Percentiles rank a stretch among this genome's conserved stretches.
phyloP scores from a whole-genome alignment of 441 rosid genomes.

The Isatis lusitanica region DNA sequence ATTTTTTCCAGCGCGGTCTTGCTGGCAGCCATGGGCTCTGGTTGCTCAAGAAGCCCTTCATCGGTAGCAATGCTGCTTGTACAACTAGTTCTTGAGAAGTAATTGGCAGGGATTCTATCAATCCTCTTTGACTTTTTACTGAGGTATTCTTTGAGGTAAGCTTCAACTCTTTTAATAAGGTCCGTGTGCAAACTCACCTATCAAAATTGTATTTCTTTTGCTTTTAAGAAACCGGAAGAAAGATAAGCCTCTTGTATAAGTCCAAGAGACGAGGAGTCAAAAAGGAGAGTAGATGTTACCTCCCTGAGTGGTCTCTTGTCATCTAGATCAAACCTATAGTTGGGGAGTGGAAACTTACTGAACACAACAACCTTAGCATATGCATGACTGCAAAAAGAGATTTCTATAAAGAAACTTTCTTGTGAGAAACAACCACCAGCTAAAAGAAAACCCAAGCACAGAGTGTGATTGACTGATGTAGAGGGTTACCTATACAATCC shows the following conservation, averaged over 20 bases:
- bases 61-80: constrained; percentile 56
- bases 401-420: constrained; percentile 19
- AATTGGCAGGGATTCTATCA: constrained; percentile 42
- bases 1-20: constrained; percentile 56
- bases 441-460: not conserved
- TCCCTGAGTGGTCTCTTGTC: constrained; percentile 87
- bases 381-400: constrained; percentile 60
- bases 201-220: constrained; percentile 22
- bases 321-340: constrained; percentile 95
- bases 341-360: constrained; percentile 87
- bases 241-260: not conserved
- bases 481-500: constrained; percentile 78
- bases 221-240: not conserved
- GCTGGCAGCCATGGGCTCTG: constrained; percentile 53
- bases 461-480: constrained; percentile 3
- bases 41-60: constrained; percentile 74
- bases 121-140: constrained; percentile 48
- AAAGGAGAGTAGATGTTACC: constrained; percentile 44
- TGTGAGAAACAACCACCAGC: not conserved
- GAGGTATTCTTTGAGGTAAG: constrained; percentile 62
- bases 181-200: constrained; percentile 66
- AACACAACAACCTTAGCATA: constrained; percentile 78
- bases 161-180: constrained; percentile 60
- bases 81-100: constrained; percentile 66
- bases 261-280: not conserved